Conservation (phyloP, 2,329 filamentous ascomycete genomes). For the Zymoseptoria passerinii region DNA sequence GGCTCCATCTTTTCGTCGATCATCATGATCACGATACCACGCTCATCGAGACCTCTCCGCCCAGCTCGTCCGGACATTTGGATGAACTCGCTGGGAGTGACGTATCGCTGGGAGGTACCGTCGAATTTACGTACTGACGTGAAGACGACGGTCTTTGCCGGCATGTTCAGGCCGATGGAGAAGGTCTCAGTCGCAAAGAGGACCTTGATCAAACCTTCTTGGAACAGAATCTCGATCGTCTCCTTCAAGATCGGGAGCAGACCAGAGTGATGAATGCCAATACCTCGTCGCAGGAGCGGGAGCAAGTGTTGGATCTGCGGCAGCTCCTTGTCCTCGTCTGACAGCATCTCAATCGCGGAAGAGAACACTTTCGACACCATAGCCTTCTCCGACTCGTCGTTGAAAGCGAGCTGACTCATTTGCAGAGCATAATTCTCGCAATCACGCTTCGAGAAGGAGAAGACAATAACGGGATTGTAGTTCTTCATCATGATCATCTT, state of each 20-base stretch:
- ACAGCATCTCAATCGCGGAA: conserved; percentile 85
- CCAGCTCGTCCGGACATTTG: conserved; percentile 98
- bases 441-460: conserved; percentile 98
- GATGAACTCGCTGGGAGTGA: conserved; percentile 93
- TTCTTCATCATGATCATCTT: conserved; percentile 98
- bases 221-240: conserved; percentile 97
- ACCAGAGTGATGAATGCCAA: conserved; percentile 95
- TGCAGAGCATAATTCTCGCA: conserved; percentile 85
- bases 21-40: conserved; percentile 99
- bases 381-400: conserved; percentile 88
- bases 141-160: conserved; percentile 98
- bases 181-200: conserved; percentile 97
- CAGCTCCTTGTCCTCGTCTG: conserved; percentile 79
- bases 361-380: conserved; percentile 93
- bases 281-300: conserved; percentile 79
- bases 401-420: conserved; percentile 83
- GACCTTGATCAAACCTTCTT: conserved; percentile 95
- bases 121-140: conserved; percentile 95
- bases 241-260: conserved; percentile 93
- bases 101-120: conserved; percentile 67
- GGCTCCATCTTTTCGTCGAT: conserved; percentile 95
- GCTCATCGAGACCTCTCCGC: conserved; percentile 91
- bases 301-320: conserved; percentile 88
- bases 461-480: conserved; percentile 96
- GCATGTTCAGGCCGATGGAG: conserved; percentile 98